Base-by-base conservation (phyloP, 306 rosid genomes). In the Senna siamea region DNA sequence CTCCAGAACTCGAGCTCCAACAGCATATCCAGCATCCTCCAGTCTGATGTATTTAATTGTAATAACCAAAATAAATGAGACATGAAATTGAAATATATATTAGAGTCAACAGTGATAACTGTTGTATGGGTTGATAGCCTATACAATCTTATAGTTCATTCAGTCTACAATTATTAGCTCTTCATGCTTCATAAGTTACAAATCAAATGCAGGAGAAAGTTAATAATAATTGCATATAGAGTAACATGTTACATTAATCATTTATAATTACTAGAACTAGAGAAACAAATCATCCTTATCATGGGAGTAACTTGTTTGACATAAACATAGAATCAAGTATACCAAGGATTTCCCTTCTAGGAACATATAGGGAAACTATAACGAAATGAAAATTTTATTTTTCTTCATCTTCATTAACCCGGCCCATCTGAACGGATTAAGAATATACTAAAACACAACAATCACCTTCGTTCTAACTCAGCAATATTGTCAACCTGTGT, bases 1-100 rank as follows among this genome's bases (percentile, higher is more conserved):
- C 72, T 94, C 98, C 71, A 94, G 76, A 74, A 94, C 93, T 67
- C 98, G 88, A 57, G 98, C 98, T 17, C 98, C 98, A 41, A 94
- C 98, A 14, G 97, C 95, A 83, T 91, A 92, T 67, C 98, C 97
- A 56, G 98, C 98, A 84, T 94, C 98, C 82, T 94, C 98, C 62
- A 91, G 70, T 83, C 97, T 93, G 84, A 55, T 70, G 67, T 69
- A 76, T 82, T 82, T 56, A 73, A 72, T 74, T 14, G 54, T 55
- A 40, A 75, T 63, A 46, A 52, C 52, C 26, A 67, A 56, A 32
- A 44, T 23, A 52, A 47, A 48, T 28, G 7, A 4, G 13, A 11
- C 4, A 3, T 41, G 9, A 38, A 77, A 13, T 52, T 61, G 9
- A 69, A 46, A 19, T 26, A 13, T 2, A 58, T 5, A 68, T n/a